Percentiles rank a stretch among this genome's conserved stretches.
Conservation (phyloP, 139 green algal genomes). For the Dunaliella sp. region DNA sequence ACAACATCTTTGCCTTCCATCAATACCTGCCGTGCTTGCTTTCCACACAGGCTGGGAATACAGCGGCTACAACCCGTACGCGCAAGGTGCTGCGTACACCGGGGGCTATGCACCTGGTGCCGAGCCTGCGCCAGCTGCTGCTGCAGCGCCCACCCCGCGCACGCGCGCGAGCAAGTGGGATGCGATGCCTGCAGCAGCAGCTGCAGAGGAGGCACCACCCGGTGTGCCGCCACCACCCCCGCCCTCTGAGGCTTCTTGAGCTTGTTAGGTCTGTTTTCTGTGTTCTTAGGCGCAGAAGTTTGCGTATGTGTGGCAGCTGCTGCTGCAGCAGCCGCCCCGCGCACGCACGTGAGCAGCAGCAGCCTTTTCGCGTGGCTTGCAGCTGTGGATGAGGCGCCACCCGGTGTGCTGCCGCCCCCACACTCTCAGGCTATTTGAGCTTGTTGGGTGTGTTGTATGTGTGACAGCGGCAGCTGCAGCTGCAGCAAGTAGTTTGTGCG, state of each 20-base stretch:
- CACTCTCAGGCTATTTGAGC: too few relatives aligned
- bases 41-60: too few relatives aligned
- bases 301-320: too few relatives aligned
- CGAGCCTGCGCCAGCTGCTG: neutral
- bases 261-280: too few relatives aligned
- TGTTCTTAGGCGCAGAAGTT: too few relatives aligned
- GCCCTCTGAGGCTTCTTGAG: neutral
- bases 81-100: neutral
- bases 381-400: neutral
- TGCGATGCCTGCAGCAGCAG: neutral
- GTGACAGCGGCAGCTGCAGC: too few relatives aligned
- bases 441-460: too few relatives aligned
- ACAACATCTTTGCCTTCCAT: too few relatives aligned
- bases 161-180: neutral
- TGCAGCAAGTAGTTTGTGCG: too few relatives aligned
- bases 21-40: too few relatives aligned
- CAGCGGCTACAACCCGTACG: too few relatives aligned
- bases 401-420: neutral
- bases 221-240: neutral
- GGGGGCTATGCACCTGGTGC: neutral
- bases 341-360: neutral
- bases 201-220: neutral
- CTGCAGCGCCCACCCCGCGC: too few relatives aligned
- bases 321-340: neutral
- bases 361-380: neutral